Conservation (phyloP, 2,329 filamentous ascomycete species). For the Trichoderma arundinaceum region DNA sequence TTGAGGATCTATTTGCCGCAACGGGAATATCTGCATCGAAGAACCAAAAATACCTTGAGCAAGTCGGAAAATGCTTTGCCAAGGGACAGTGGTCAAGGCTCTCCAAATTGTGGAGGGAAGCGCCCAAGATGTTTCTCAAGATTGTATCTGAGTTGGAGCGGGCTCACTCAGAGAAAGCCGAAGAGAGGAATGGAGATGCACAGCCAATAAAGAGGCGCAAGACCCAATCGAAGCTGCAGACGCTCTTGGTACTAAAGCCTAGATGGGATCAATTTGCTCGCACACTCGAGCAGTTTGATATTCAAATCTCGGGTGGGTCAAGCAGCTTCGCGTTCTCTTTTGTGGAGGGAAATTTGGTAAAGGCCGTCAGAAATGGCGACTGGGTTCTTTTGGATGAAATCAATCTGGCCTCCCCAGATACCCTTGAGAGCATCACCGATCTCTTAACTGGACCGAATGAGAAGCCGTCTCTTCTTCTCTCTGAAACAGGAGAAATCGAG, state of each 20-base stretch:
- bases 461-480: slow-evolving; percentile 82
- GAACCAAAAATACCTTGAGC: slow-evolving; percentile 85
- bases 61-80: slow-evolving; percentile 77
- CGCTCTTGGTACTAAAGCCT: slow-evolving; percentile 60
- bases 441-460: slow-evolving; percentile 76
- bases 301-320: slow-evolving; percentile 74
- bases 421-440: slow-evolving; percentile 90
- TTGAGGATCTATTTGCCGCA: slow-evolving; percentile 83
- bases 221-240: slow-evolving; percentile 69
- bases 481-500: slow-evolving; percentile 92
- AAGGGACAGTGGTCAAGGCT: slow-evolving; percentile 88
- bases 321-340: slow-evolving; percentile 92
- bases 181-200: slow-evolving; percentile 44
- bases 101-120: slow-evolving; percentile 85
- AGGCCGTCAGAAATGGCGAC: slow-evolving; percentile 92
- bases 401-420: slow-evolving; percentile 93
- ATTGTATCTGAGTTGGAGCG: slow-evolving; percentile 64
- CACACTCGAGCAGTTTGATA: slow-evolving; percentile 77
- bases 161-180: slow-evolving; percentile 49
- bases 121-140: slow-evolving; percentile 82
- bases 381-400: slow-evolving; percentile 98
- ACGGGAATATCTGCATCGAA: slow-evolving; percentile 86
- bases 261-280: slow-evolving; percentile 82
- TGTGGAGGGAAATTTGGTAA: slow-evolving; percentile 93
- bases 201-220: slow-evolving; percentile 74